A percentile compares a stretch with the other conserved stretches of the same genome.
Conservation (phyloP, 345 rosid species). For the Aquilaria sinensis region DNA sequence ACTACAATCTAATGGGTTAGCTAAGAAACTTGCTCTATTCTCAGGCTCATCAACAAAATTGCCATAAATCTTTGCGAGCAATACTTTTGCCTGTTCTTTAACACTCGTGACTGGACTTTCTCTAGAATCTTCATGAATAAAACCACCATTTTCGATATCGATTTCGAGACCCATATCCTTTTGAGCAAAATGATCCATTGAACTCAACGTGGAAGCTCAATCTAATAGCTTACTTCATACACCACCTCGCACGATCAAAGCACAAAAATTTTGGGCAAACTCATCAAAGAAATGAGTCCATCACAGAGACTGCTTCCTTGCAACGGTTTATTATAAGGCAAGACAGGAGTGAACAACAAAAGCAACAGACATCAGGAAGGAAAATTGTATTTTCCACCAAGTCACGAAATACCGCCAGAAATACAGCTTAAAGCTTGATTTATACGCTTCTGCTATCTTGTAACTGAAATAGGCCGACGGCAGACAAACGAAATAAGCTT, state of each 20-base stretch:
- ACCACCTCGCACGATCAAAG: constrained; percentile 4
- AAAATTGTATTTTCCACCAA: constrained; percentile 15
- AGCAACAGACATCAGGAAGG: constrained; percentile 16
- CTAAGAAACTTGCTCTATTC: constrained; percentile 22
- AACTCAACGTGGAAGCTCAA: constrained; percentile 10
- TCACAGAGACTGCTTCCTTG: constrained; percentile 9
- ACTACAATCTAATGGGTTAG: constrained; percentile 7
- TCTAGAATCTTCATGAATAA: constrained; percentile 26
- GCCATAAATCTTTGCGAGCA: constrained; percentile 23
- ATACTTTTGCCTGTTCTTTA: constrained; percentile 20
- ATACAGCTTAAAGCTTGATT: constrained; percentile 5
- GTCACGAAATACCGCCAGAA: constrained; percentile 13
- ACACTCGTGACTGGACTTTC: constrained; percentile 18
- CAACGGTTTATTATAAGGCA: constrained; percentile 10
- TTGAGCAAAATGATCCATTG: constrained; percentile 32
- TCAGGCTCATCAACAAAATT: constrained; percentile 24
- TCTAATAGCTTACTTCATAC: no score
- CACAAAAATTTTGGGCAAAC: background rate
- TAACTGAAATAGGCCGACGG: background rate
- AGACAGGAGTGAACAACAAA: constrained; percentile 18
- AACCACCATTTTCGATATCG: constrained; percentile 66
- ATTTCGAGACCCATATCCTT: constrained; percentile 36
- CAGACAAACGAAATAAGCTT: no score
- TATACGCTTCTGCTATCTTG: background rate
- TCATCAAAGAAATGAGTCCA: constrained; percentile 12